Base-by-base conservation (phyloP, 1,284 basidiomycete species). In the Ganoderma resinaceum region DNA sequence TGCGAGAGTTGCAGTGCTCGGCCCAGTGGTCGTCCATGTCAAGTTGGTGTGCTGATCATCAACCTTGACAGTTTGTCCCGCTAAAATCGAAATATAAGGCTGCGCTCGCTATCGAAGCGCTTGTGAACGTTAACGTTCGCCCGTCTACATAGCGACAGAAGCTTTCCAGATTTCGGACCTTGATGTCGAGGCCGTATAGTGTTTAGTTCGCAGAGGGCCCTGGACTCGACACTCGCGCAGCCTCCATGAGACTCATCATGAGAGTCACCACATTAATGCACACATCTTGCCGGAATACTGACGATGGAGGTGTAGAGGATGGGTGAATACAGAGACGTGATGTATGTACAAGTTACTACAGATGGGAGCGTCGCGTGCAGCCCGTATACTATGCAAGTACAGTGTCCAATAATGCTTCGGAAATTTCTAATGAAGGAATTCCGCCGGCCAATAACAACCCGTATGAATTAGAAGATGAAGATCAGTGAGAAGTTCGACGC, bases 331-430 rank as follows among this genome's bases (percentile, higher is more conserved):
- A 62, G n/a, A 46, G 60, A 42, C 38, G 58, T 42, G 37, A 40
- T 38, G 58, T 60, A 40, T 42, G 53, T 66, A 62, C 61, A 66
- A 11, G n/a, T 66, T 62, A 62, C 40, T 66, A 66, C 65, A 66
- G 38, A 26, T 49, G 33, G 40, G 57, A 46, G n/a, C 3, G 49
- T 55, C 35, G 53, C 53, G 52, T 35, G 37, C 53, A 42, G 26
- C 38, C 53, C 53, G 20, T 57, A 63, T 42, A 2, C 29, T 66
- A 52, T 38, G 37, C 37, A 8, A 52, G 46, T 52, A 62, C 61
- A 62, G 12, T 14, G 61, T 66, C 66, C 66, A 59, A 33, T 58
- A 29, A 40, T 60, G 62, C 62, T 49, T 67, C 57, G 46, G 43
- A 59, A 42, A 38, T 23, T 12, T 12, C 29, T 20, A 33, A 63